phyloP scores from a whole-genome alignment of 106 monocot genomes.

The Phalaenopsis aphrodite region DNA sequence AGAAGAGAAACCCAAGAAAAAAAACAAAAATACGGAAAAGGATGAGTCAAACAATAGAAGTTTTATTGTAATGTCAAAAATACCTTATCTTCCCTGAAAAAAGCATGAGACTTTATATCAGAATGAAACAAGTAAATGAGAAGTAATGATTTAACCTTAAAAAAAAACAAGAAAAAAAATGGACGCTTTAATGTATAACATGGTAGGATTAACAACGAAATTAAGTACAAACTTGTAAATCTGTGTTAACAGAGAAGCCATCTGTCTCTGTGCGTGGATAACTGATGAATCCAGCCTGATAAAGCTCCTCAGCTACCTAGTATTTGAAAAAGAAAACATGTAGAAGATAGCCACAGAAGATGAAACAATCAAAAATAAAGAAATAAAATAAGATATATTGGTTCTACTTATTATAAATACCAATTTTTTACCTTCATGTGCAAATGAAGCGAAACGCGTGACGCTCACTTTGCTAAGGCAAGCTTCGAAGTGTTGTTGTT shows the following conservation, averaged over 20 bases:
- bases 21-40: no score
- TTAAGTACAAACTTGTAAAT: slow-evolving; percentile 55
- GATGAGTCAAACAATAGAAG: no score
- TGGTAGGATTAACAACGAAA: background rate
- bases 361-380: slow-evolving; percentile 1
- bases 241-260: slow-evolving; percentile 73
- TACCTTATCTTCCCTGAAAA: background rate
- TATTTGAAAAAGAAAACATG: background rate
- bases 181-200: background rate
- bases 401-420: background rate
- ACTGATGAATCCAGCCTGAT: slow-evolving; percentile 96
- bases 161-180: background rate
- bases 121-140: background rate
- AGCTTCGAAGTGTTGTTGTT: no score
- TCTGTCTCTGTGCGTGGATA: slow-evolving; percentile 99
- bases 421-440: no score
- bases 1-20: no score
- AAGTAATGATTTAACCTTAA: background rate
- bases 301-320: slow-evolving; percentile 87
- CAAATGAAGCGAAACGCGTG: no score
- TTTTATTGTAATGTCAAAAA: no score
- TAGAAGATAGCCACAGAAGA: background rate
- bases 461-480: no score
- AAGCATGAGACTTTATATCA: background rate
- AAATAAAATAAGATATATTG: background rate